Evolutionary conservation across 371 early-diverging fungal genomes (phyloP), one percentile per base, ranked within the genome.

Genomic region (Blastocladiella emersonii): DNA sequence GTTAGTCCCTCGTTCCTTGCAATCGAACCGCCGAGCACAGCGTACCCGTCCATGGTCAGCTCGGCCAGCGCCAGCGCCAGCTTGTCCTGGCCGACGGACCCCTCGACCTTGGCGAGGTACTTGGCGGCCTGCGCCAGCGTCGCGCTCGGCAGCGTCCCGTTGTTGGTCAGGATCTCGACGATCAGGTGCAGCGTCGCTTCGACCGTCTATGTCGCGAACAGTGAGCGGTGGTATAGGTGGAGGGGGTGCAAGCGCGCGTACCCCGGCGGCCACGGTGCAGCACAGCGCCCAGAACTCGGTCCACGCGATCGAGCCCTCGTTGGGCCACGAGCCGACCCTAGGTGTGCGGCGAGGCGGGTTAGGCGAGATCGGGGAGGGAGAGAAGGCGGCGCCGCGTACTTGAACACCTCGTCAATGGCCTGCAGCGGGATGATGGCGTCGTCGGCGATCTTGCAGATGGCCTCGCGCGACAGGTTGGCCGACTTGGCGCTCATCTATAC

Each of bases 211-310:
- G 39, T 8, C 23, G 0, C 48, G 25, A 1, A n/a, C 6, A 23
- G 25, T 6, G n/a, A 21, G 48, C 0, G 23, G 48, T 2, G 25
- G 2, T 21, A 3, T 1, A 1, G 25, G 17, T 23, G 23, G 48
- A 8, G 5, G 25, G 7, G 25, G 39, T 0, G 10, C 34, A 34
- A 5, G 30, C 30, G 4, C 25, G 43, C 71, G 37, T 61, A 76
- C 74, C 25, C 73, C 74, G 15, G 73, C 65, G 10, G 73, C 65
- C 0, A 76, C 72, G 0, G 76, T 72, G 23, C 67, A 71, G 0
- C 74, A 62, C 34, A 78, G 56, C 17, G 75, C 67, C 78, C 78
- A 78, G 62, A 74, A 74, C 51, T 70, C 68, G 37, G 73, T n/a
- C 78, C 78, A 78, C 4, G 74, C 72, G 37, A 74, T 64, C 37